Conservation (phyloP, 352 stramenopile genomes). For the Pythium oligandrum region DNA sequence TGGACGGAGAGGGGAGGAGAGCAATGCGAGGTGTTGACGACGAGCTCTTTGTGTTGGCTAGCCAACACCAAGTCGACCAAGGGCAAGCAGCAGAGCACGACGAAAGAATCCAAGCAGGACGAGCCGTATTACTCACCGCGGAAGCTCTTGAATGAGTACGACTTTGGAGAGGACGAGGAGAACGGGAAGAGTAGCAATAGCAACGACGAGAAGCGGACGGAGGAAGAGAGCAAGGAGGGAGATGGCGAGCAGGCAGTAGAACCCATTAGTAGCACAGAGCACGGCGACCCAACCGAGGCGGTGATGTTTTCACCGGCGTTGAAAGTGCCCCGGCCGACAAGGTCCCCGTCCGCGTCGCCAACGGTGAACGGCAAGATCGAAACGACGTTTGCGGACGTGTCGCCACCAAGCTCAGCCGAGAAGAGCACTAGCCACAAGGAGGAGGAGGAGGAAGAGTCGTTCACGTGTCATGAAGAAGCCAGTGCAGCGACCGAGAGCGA, state of each 20-base stretch:
- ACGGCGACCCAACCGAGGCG: constrained; percentile 29
- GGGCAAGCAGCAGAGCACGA: constrained; percentile 24
- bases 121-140: constrained; percentile 52
- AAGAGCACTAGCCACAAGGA: too few relatives aligned
- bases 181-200: background rate
- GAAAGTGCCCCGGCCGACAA: constrained; percentile 34
- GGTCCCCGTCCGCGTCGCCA: constrained; percentile 21
- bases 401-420: too few relatives aligned
- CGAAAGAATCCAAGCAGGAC: constrained; percentile 24
- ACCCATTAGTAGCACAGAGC: constrained; percentile 1
- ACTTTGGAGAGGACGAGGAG: constrained; percentile 17
- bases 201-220: background rate
- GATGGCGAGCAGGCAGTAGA: background rate
- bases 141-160: constrained; percentile 59
- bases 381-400: constrained; percentile 14
- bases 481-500: constrained; percentile 14
- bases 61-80: constrained; percentile 50
- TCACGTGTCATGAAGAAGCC: constrained; percentile 7
- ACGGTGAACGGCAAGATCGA: constrained; percentile 14
- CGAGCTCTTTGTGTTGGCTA: constrained; percentile 5
- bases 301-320: constrained; percentile 75
- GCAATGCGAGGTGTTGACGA: too few relatives aligned
- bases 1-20: background rate
- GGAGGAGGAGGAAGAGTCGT: constrained; percentile 20
- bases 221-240: too few relatives aligned